phyloP scores from a whole-genome alignment of 2,329 filamentous ascomycete species.

The Teratosphaeria epicoccoides region DNA sequence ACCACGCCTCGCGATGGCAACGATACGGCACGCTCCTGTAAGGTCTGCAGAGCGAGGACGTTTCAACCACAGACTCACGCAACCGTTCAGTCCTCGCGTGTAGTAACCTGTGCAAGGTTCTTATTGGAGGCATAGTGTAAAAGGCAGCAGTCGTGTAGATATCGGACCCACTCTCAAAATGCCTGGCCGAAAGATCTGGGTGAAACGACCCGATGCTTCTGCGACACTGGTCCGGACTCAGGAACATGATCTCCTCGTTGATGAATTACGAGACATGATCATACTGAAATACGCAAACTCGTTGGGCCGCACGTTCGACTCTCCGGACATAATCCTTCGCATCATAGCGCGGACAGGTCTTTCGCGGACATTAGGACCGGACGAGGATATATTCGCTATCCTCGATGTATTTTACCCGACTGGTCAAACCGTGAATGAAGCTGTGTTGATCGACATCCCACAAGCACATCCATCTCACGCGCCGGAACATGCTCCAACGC shows the following conservation, averaged over 20 bases:
- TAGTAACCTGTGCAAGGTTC: background rate
- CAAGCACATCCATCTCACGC: constrained; percentile 55
- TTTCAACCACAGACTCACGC: background rate
- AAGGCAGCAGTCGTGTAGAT: background rate
- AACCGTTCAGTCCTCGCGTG: background rate
- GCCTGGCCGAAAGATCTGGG: constrained; percentile 72
- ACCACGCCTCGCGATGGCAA: background rate
- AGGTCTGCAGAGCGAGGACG: background rate
- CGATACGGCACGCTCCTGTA: background rate
- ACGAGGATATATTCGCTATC: constrained; percentile 69
- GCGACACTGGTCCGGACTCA: constrained; percentile 76
- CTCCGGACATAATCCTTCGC: constrained; percentile 75
- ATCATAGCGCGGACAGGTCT: constrained; percentile 39
- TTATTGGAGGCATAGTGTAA: background rate
- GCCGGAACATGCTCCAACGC: constrained; percentile 64
- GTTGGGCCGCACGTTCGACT: constrained; percentile 75
- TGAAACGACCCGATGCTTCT: constrained; percentile 74
- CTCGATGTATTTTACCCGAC: constrained; percentile 79
- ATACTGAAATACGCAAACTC: constrained; percentile 90
- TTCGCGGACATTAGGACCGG: constrained; percentile 68
- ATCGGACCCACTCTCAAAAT: background rate
- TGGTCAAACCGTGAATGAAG: constrained; percentile 80
- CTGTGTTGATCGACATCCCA: constrained; percentile 80
- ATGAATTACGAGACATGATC: constrained; percentile 88
- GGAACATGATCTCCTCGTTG: constrained; percentile 74